phyloP scores from a whole-genome alignment of 2,329 filamentous ascomycete species.

The Fusarium foetens region DNA sequence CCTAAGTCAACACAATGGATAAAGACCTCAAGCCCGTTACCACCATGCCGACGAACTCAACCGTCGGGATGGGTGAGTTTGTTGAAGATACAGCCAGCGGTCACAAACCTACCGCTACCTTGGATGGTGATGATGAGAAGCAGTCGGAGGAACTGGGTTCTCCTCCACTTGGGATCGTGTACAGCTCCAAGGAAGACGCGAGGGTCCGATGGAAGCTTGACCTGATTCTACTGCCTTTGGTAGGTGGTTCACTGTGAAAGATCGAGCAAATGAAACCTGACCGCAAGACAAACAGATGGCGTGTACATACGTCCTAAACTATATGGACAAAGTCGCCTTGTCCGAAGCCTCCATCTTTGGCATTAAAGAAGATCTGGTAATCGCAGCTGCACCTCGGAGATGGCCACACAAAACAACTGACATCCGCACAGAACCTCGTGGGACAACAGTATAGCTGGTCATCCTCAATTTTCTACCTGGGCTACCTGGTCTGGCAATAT shows the following conservation, averaged over 20 bases:
- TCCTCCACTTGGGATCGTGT: fast-evolving
- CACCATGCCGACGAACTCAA: neutral
- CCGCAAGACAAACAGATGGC: neutral
- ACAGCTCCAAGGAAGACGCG: neutral
- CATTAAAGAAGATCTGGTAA: neutral
- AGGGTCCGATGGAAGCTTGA: neutral
- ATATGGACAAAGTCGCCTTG: neutral
- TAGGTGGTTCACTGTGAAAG: fast-evolving
- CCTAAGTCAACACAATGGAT: neutral
- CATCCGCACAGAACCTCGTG: neutral
- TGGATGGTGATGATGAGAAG: neutral
- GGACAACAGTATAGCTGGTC: neutral
- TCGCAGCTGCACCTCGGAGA: fast-evolving
- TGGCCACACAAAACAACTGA: fast-evolving
- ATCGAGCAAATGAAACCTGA: fast-evolving
- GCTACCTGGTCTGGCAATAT: neutral
- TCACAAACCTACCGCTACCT: fast-evolving
- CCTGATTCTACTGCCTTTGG: neutral
- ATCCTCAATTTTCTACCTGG: neutral
- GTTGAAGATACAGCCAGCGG: neutral
- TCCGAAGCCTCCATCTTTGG: neutral
- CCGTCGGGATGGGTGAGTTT: neutral
- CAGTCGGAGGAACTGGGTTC: fast-evolving
- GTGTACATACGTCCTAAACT: neutral
- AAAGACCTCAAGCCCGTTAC: neutral